These are phyloP conservation scores for Ogataea nitratoaversa DNA, from an alignment of 805 yeast species.

Conservation along the genomic window DNA sequence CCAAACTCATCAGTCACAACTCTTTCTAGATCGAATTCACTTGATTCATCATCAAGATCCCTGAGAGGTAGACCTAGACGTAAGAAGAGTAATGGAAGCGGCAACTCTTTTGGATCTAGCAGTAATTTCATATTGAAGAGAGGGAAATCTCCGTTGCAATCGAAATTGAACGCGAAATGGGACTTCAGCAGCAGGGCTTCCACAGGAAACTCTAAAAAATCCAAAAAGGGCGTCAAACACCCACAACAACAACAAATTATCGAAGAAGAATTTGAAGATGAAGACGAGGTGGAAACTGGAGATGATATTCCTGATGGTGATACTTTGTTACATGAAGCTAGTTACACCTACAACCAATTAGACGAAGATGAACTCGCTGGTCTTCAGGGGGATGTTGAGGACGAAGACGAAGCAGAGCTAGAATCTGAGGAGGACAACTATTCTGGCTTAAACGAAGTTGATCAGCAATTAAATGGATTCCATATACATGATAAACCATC, in stretches of 20 bases:
- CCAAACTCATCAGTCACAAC: constrained; percentile 32
- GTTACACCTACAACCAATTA: constrained; percentile 10
- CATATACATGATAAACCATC: not conserved
- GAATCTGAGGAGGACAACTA: constrained; percentile 10
- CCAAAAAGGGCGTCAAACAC: constrained; percentile 11
- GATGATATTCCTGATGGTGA: constrained; percentile 2
- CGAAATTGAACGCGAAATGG: constrained; percentile 29
- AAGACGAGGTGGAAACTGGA: constrained; percentile 8
- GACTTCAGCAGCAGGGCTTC: constrained; percentile 11
- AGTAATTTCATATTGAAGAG: constrained; percentile 19
- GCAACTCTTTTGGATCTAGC: constrained; percentile 8
- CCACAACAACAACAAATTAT: constrained; percentile 17
- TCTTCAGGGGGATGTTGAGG: constrained; percentile 10
- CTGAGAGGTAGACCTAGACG: constrained; percentile 24
- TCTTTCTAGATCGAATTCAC: constrained; percentile 31
- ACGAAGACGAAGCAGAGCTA: constrained; percentile 8
- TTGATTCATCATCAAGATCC: constrained; percentile 31
- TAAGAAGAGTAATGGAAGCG: constrained; percentile 7
- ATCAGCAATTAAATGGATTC: not conserved
- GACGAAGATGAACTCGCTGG: constrained; percentile 12
- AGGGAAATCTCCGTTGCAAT: constrained; percentile 31
- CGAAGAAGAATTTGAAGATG: constrained; percentile 23
- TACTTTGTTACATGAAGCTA: constrained; percentile 9
- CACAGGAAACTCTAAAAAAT: constrained; percentile 7
- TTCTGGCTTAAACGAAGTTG: constrained; percentile 5